Percentiles rank a stretch among this genome's conserved stretches.
Evolutionary conservation across 345 rosid species (phyloP).

Genomic region (Anacardium occidentale): DNA sequence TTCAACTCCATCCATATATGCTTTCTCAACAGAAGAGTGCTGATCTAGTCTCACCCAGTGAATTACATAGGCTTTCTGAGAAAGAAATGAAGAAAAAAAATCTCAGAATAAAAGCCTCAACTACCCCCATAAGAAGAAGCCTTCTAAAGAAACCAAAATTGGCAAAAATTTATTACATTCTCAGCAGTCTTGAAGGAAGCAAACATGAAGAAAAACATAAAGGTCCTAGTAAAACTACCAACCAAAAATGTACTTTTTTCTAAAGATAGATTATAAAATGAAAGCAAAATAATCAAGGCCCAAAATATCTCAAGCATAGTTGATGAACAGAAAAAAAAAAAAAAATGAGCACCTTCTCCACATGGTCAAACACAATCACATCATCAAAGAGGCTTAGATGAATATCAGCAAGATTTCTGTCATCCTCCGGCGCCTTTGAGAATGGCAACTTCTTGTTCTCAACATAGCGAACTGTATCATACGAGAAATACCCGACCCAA

Average conservation of each 20-base stretch:
- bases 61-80: conserved; percentile 52
- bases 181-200: background rate
- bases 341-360: conserved; percentile 60
- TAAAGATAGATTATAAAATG: background rate
- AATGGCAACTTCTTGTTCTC: conserved; percentile 80
- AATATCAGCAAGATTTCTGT: conserved; percentile 82
- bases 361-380: conserved; percentile 82
- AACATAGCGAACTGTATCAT: conserved; percentile 78
- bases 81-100: background rate
- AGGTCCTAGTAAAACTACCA: background rate
- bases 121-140: background rate
- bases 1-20: conserved; percentile 49
- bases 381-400: conserved; percentile 82
- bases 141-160: background rate
- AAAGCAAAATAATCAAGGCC: background rate
- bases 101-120: background rate
- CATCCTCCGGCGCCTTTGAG: conserved; percentile 70
- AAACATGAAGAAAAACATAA: background rate
- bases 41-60: conserved; percentile 61
- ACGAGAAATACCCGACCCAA: conserved; percentile 94
- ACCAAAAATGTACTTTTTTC: background rate
- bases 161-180: too few relatives aligned
- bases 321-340: background rate
- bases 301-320: background rate
- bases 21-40: conserved; percentile 45